Evolutionary conservation across 345 rosid species (phyloP).

Genomic region (Eucalyptus pauciflora): DNA sequence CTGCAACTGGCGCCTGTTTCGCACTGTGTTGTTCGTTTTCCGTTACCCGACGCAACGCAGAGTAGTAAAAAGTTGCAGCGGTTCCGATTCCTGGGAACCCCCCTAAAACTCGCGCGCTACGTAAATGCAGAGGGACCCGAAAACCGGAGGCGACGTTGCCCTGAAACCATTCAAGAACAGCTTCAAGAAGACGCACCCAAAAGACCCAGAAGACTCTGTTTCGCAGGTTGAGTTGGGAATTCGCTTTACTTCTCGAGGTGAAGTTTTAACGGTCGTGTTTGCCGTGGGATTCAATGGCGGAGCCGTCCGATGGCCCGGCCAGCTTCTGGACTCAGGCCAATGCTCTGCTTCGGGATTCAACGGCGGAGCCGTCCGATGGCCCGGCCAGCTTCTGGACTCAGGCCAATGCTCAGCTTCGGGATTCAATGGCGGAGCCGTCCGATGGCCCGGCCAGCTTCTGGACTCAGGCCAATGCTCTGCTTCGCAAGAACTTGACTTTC

Average conservation of each 20-base stretch:
- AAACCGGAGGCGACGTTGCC: neutral
- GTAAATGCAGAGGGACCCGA: neutral
- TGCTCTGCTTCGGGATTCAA: conserved; percentile 33
- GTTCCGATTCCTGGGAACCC: neutral
- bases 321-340: conserved; percentile 66
- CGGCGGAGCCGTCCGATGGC: conserved; percentile 18
- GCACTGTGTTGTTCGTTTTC: neutral
- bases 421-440: conserved; percentile 13
- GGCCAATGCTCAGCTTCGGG: conserved; percentile 66
- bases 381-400: conserved; percentile 54
- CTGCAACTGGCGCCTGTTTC: neutral
- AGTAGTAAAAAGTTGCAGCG: neutral
- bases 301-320: conserved; percentile 18
- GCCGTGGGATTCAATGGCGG: neutral
- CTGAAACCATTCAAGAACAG: neutral
- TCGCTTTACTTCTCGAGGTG: neutral
- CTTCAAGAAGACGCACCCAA: neutral
- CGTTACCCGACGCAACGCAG: neutral
- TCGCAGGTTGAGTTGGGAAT: neutral
- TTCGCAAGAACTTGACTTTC: conserved; percentile 73
- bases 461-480: conserved; percentile 71
- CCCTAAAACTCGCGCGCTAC: neutral
- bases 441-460: conserved; percentile 38
- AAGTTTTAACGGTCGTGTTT: neutral
- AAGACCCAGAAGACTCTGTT: neutral